Percentiles rank a stretch among this genome's conserved stretches.
phyloP scores from a whole-genome alignment of 192 early-diverging fungal genomes.

The Linnemannia elongata region DNA sequence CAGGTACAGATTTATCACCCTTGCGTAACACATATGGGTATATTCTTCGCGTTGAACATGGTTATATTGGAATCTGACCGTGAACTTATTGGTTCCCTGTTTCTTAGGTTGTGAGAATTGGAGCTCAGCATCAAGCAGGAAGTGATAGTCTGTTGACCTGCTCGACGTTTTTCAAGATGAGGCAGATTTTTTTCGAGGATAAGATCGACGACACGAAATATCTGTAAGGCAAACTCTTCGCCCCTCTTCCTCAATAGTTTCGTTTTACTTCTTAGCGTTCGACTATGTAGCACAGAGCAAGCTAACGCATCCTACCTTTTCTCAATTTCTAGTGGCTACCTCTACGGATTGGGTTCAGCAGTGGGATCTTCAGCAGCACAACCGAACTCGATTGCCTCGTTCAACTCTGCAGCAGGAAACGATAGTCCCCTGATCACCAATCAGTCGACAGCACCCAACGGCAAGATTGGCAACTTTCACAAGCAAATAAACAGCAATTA shows the following conservation, averaged over 20 bases:
- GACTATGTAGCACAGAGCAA: not conserved
- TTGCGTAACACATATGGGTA: not conserved
- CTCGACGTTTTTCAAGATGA: conserved; percentile 99
- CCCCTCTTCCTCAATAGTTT: not conserved
- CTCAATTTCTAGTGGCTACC: conserved; percentile 57
- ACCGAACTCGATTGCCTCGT: conserved; percentile 54
- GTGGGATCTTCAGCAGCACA: conserved; percentile 52
- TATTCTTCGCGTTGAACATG: not conserved
- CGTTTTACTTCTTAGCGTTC: not conserved
- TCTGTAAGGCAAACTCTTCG: conserved; percentile 63
- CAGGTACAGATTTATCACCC: conserved; percentile 67
- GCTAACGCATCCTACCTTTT: not conserved
- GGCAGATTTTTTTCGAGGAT: conserved; percentile 96
- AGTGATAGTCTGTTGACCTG: conserved; percentile 96
- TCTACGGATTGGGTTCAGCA: conserved; percentile 64
- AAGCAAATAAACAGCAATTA: conserved; percentile 48
- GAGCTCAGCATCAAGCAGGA: conserved; percentile 98
- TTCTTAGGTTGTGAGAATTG: conserved; percentile 85
- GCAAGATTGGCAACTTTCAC: conserved; percentile 43
- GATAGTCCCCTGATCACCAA: conserved; percentile 57
- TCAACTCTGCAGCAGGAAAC: conserved; percentile 55
- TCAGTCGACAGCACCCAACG: conserved; percentile 43
- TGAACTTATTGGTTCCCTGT: not conserved
- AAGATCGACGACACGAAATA: conserved; percentile 95
- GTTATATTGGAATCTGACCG: not conserved